Evolutionary conservation across 768 basidiomycete genomes (phyloP).

Genomic region (Boletus rubescentipes): DNA sequence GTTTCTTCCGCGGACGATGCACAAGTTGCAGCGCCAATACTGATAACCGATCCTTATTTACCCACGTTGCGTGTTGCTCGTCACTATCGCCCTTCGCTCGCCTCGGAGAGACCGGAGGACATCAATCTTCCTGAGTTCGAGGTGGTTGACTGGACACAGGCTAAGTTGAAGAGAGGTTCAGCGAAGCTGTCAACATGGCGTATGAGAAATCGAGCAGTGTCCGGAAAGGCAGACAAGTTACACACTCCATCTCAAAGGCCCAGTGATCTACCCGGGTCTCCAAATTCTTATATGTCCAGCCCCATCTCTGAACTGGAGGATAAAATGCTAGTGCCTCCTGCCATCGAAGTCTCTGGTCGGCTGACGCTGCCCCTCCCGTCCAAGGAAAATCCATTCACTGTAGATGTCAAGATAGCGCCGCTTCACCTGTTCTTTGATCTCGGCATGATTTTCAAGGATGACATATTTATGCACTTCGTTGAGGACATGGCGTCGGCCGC

Average conservation of each 20-base stretch:
- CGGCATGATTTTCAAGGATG: slow-evolving; percentile 39
- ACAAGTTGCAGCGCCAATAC: slow-evolving; percentile 55
- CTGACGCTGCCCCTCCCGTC: background rate
- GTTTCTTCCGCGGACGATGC: slow-evolving; percentile 17
- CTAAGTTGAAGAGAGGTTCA: slow-evolving; percentile 39
- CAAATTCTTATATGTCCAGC: slow-evolving; percentile 17
- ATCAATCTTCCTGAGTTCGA: slow-evolving; percentile 54
- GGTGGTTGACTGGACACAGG: slow-evolving; percentile 61
- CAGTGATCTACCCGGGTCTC: slow-evolving; percentile 17
- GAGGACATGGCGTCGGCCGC: slow-evolving; percentile 37
- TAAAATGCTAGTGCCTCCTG: slow-evolving; percentile 10
- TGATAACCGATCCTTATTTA: slow-evolving; percentile 74
- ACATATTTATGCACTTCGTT: slow-evolving; percentile 47
- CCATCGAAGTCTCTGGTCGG: slow-evolving; percentile 19
- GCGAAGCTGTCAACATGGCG: slow-evolving; percentile 66
- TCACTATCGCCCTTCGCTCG: slow-evolving; percentile 43
- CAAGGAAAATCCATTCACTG: slow-evolving; percentile 2
- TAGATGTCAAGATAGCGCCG: slow-evolving; percentile 49
- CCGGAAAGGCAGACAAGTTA: slow-evolving; percentile 15
- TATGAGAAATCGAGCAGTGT: slow-evolving; percentile 35
- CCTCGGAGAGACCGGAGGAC: slow-evolving; percentile 18
- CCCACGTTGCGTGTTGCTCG: slow-evolving; percentile 49
- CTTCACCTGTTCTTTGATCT: slow-evolving; percentile 80
- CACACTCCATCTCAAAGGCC: slow-evolving; percentile 20
- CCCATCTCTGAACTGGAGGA: slow-evolving; percentile 19